Conservation (phyloP, 225 moss, liverwort and hornwort genomes). For the Anthoceros angustus region DNA sequence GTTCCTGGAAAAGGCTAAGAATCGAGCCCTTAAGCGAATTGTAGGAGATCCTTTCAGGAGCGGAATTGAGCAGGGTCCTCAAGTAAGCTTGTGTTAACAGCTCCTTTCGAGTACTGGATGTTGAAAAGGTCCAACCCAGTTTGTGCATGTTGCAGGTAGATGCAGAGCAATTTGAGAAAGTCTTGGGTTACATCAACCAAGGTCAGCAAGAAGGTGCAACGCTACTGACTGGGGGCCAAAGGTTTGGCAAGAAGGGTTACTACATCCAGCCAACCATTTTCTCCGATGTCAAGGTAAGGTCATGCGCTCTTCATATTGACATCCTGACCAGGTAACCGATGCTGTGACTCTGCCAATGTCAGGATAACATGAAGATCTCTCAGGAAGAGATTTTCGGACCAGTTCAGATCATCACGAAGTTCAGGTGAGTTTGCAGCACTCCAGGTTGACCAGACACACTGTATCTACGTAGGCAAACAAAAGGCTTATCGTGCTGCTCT, state of each 20-base stretch:
- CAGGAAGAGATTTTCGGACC: constrained; percentile 88
- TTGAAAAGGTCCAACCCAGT: not conserved
- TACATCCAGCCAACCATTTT: constrained; percentile 89
- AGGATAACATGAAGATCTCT: constrained; percentile 65
- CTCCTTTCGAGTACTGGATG: not conserved
- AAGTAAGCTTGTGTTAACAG: constrained; percentile 3
- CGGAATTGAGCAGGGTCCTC: constrained; percentile 81
- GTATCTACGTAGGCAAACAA: not conserved
- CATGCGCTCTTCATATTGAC: not conserved
- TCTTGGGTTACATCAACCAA: constrained; percentile 41
- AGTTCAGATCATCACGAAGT: constrained; percentile 43
- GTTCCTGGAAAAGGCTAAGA: constrained; percentile 72
- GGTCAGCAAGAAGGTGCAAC: constrained; percentile 60
- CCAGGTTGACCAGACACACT: not conserved
- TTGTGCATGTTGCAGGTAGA: constrained; percentile 21
- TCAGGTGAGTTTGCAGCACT: constrained; percentile 9
- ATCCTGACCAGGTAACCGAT: not conserved
- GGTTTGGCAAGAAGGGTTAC: constrained; percentile 60
- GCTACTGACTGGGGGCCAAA: constrained; percentile 58
- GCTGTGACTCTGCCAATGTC: not conserved
- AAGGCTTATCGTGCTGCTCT: not conserved
- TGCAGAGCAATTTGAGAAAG: constrained; percentile 51
- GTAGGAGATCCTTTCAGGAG: constrained; percentile 69
- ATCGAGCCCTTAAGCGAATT: constrained; percentile 48
- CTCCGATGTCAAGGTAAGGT: constrained; percentile 32